A percentile compares a stretch with the other conserved stretches of the same genome.
Evolutionary conservation across 495 filamentous ascomycete genomes (phyloP).

Genomic region (Penicillium alfredii): DNA sequence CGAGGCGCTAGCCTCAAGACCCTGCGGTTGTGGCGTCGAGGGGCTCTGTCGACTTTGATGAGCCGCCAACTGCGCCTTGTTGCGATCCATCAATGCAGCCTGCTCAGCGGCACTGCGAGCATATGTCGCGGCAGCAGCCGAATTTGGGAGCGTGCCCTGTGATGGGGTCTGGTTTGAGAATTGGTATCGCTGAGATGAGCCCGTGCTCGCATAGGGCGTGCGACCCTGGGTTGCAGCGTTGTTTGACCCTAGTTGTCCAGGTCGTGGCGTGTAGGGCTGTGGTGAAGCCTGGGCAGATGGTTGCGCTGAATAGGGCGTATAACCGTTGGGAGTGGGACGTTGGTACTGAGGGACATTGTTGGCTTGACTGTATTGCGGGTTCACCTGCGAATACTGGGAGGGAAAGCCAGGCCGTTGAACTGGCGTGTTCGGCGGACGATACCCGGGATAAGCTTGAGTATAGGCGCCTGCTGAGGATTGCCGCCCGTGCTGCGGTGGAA

Average conservation of each 20-base stretch:
- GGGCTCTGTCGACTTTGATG: constrained; percentile 30
- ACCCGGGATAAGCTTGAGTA: constrained; percentile 30
- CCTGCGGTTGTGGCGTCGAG: constrained; percentile 36
- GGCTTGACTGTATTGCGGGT: constrained; percentile 35
- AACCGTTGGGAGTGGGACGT: constrained; percentile 38
- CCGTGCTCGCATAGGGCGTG: constrained; percentile 31
- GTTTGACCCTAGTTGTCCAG: constrained; percentile 35
- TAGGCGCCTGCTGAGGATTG: constrained; percentile 34
- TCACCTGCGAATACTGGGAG: constrained; percentile 34
- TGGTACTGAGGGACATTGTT: constrained; percentile 33
- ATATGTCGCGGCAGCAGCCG: constrained; percentile 36
- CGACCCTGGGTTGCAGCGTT: constrained; percentile 25
- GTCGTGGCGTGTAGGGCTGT: constrained; percentile 37
- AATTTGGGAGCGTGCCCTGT: constrained; percentile 34
- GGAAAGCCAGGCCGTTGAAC: constrained; percentile 34
- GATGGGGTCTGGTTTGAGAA: constrained; percentile 21
- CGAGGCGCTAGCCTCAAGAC: constrained; percentile 20
- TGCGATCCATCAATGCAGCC: constrained; percentile 39
- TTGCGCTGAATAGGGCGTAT: constrained; percentile 28
- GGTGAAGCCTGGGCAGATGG: constrained; percentile 31
- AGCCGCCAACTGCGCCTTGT: constrained; percentile 40
- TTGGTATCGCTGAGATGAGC: constrained; percentile 12
- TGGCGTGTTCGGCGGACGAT: constrained; percentile 40
- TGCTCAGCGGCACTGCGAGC: constrained; percentile 43
- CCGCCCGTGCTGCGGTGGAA: constrained; percentile 35